These are phyloP conservation scores for Coemansia sp. DNA, from an alignment of 192 early-diverging fungal genomes.

Conservation along the genomic window DNA sequence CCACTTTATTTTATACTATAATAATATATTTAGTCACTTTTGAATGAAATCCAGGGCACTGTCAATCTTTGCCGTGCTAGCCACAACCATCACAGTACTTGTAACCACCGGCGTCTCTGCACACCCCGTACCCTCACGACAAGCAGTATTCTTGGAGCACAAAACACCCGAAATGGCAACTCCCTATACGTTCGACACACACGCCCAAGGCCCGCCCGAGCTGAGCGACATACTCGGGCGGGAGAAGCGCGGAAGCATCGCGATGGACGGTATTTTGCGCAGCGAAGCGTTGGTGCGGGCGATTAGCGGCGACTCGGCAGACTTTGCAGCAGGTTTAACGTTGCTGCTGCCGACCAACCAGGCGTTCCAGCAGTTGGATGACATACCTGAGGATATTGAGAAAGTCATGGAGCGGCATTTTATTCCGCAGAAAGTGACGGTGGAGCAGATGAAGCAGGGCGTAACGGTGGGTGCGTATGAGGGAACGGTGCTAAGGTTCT, in stretches of 20 bases:
- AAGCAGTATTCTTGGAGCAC: conserved; percentile 22
- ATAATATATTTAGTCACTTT: too few species aligned
- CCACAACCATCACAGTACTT: conserved; percentile 12
- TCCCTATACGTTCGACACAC: conserved; percentile 37
- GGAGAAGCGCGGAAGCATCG: conserved; percentile 45
- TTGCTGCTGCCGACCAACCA: conserved; percentile 50
- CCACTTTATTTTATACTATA: too few species aligned
- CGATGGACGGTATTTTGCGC: conserved; percentile 45
- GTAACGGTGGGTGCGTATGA: conserved; percentile 29
- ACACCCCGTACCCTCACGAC: conserved; percentile 23
- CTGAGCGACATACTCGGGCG: conserved; percentile 40
- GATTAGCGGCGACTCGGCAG: conserved; percentile 43
- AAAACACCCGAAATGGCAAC: conserved; percentile 7
- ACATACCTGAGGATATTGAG: conserved; percentile 38
- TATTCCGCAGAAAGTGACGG: conserved; percentile 31
- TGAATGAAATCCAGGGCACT: background rate
- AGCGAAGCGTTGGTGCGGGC: conserved; percentile 46
- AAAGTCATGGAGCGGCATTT: conserved; percentile 44
- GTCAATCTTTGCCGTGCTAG: conserved; percentile 13
- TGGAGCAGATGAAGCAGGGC: conserved; percentile 29
- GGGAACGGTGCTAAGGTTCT: conserved; percentile 28
- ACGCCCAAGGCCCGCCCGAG: conserved; percentile 24
- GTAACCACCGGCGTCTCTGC: conserved; percentile 14
- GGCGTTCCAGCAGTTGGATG: conserved; percentile 30
- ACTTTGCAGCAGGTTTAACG: conserved; percentile 40